These are phyloP conservation scores for Fusarium buxicola DNA, from an alignment of 2,329 filamentous ascomycete species.

Conservation along the genomic window DNA sequence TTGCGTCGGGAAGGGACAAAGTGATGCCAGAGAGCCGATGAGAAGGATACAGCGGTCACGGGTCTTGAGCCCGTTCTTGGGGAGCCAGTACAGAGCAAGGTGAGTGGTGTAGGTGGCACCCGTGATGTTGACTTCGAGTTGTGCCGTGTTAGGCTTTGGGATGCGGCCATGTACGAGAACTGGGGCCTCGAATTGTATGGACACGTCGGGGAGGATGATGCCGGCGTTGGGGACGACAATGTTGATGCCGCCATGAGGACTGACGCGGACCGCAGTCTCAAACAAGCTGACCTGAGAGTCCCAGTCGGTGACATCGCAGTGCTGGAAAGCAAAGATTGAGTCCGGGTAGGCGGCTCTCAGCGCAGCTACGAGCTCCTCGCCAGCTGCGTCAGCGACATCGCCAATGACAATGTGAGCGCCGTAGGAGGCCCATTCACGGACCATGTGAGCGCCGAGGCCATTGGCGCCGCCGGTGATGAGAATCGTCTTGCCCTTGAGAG, in stretches of 20 bases:
- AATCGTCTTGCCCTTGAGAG: slow-evolving; percentile 66
- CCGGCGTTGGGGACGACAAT: slow-evolving; percentile 76
- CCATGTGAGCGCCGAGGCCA: slow-evolving; percentile 68
- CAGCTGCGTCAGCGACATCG: slow-evolving; percentile 67
- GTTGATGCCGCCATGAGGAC: slow-evolving; percentile 67
- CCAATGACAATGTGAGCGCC: slow-evolving; percentile 72
- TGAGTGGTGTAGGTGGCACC: slow-evolving; percentile 75
- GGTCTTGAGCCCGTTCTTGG: slow-evolving; percentile 33
- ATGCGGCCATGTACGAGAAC: slow-evolving; percentile 55
- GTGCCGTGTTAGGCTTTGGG: slow-evolving; percentile 60
- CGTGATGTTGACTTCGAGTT: slow-evolving; percentile 71
- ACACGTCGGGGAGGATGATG: slow-evolving; percentile 55
- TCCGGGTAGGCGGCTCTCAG: slow-evolving; percentile 56
- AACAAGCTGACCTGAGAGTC: slow-evolving; percentile 73
- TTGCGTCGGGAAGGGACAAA: slow-evolving; percentile 58
- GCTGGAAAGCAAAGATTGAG: slow-evolving; percentile 64
- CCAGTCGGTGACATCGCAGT: slow-evolving; percentile 75
- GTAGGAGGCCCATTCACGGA: slow-evolving; percentile 63
- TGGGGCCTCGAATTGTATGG: slow-evolving; percentile 60
- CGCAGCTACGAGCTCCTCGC: slow-evolving; percentile 65
- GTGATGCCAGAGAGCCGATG: slow-evolving; percentile 70
- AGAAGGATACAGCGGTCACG: slow-evolving; percentile 71
- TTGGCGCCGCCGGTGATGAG: slow-evolving; percentile 74
- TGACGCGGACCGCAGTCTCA: slow-evolving; percentile 65
- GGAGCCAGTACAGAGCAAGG: slow-evolving; percentile 65